These are phyloP conservation scores for Phanerochaete sordida DNA, from an alignment of 768 basidiomycete genomes.

Conservation along the genomic window DNA sequence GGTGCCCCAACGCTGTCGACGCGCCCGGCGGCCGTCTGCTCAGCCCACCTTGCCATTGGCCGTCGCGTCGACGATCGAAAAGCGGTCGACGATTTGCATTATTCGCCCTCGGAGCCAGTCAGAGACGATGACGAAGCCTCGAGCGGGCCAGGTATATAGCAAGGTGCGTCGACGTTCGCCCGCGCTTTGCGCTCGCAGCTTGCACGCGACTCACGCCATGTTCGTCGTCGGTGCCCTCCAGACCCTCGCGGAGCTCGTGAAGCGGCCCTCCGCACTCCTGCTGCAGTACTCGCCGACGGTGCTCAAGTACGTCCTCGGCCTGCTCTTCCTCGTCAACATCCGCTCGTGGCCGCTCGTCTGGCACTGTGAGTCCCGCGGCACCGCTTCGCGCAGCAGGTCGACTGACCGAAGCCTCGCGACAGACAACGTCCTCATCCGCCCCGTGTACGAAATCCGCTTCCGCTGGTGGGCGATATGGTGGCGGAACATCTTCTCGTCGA, in stretches of 20 bases:
- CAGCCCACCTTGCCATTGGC: background rate
- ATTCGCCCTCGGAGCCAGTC: background rate
- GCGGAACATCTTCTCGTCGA: slow-evolving; percentile 31
- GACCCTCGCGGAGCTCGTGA: background rate
- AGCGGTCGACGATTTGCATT: background rate
- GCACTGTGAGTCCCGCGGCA: slow-evolving; percentile 51
- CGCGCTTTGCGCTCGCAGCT: background rate
- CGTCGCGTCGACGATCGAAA: background rate
- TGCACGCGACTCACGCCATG: background rate
- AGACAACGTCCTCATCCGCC: slow-evolving; percentile 54
- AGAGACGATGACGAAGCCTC: background rate
- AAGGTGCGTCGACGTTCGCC: background rate
- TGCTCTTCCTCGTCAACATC: slow-evolving; percentile 55
- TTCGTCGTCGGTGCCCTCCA: background rate
- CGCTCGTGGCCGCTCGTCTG: slow-evolving; percentile 64
- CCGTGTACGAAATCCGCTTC: slow-evolving; percentile 35
- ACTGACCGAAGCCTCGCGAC: background rate
- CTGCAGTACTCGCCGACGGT: slow-evolving; percentile 11
- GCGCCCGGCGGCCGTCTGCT: background rate
- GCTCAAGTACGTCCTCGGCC: slow-evolving; percentile 39
- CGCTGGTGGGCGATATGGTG: slow-evolving; percentile 30
- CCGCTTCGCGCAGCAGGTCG: background rate
- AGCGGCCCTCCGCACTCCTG: background rate
- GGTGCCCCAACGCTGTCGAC: background rate
- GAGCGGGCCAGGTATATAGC: background rate